Conservation (phyloP, 441 rosid species). For the Adansonia gregorii region DNA sequence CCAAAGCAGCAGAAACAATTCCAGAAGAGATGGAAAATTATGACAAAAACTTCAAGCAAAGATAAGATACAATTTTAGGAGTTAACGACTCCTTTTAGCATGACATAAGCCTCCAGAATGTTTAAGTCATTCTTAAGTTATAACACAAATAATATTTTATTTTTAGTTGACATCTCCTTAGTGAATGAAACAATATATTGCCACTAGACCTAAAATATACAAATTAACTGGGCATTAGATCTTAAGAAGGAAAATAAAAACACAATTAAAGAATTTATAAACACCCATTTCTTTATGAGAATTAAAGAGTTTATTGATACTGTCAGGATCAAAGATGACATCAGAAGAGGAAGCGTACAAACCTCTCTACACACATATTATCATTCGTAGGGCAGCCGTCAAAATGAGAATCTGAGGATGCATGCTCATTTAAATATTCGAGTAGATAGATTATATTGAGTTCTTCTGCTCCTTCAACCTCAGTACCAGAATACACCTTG, state of each 20-base stretch:
- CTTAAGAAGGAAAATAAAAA: slow-evolving; percentile 14
- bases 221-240: background rate
- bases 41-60: background rate
- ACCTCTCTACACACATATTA: slow-evolving; percentile 37
- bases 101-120: background rate
- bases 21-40: background rate
- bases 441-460: slow-evolving; percentile 30
- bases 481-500: slow-evolving; percentile 31
- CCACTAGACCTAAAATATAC: slow-evolving; percentile 5
- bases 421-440: slow-evolving; percentile 27
- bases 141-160: background rate
- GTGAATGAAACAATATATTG: background rate
- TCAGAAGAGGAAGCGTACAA: slow-evolving; percentile 6
- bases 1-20: background rate
- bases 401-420: slow-evolving; percentile 33
- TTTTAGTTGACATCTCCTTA: slow-evolving; percentile 2
- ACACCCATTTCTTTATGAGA: slow-evolving; percentile 13
- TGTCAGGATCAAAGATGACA: background rate
- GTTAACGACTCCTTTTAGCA: background rate
- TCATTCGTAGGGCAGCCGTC: slow-evolving; percentile 29
- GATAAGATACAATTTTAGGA: background rate
- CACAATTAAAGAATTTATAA: slow-evolving; percentile 14
- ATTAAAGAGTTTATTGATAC: background rate
- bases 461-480: slow-evolving; percentile 39
- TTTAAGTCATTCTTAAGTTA: background rate